Evolutionary conservation across 2,329 filamentous ascomycete genomes (phyloP).

Genomic region (Aureobasidium zeae): DNA sequence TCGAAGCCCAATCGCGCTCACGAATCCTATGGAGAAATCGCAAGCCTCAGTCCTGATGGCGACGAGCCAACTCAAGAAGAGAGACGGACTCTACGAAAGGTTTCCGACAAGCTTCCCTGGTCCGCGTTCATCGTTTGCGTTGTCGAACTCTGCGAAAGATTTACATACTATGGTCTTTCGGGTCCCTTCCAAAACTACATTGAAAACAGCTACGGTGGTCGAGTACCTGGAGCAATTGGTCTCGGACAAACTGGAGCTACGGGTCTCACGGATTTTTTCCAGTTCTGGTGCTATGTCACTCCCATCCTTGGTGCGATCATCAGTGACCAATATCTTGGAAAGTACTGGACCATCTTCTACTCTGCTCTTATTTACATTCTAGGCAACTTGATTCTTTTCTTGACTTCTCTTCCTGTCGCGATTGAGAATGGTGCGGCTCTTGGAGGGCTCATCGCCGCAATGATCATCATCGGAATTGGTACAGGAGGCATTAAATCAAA

Average conservation of each 20-base stretch:
- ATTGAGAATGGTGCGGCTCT: conserved; percentile 53
- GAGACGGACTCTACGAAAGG: conserved; percentile 34
- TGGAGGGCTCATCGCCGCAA: conserved; percentile 53
- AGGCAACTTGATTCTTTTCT: conserved; percentile 57
- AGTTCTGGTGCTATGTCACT: conserved; percentile 42
- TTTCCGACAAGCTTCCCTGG: conserved; percentile 40
- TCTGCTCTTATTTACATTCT: conserved; percentile 55
- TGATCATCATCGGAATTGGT: conserved; percentile 63
- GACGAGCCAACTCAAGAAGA: conserved; percentile 37
- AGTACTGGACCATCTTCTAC: conserved; percentile 60
- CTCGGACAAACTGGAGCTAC: conserved; percentile 36
- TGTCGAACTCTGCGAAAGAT: conserved; percentile 42
- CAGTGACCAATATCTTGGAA: conserved; percentile 61
- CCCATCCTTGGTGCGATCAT: conserved; percentile 40
- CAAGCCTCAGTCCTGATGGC: conserved; percentile 23
- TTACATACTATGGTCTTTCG: conserved; percentile 37
- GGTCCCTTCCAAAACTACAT: conserved; percentile 45
- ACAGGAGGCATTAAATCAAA: conserved; percentile 78
- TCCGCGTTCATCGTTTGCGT: conserved; percentile 41
- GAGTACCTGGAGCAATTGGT: conserved; percentile 31
- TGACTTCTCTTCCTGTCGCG: conserved; percentile 54
- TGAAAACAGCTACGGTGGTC: conserved; percentile 34
- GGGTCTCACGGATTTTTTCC: conserved; percentile 39
- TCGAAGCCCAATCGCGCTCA: conserved; percentile 8
- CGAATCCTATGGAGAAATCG: conserved; percentile 2